Base-by-base conservation (phyloP, 1,284 basidiomycete species). In the Mycosarcoma maydis region DNA sequence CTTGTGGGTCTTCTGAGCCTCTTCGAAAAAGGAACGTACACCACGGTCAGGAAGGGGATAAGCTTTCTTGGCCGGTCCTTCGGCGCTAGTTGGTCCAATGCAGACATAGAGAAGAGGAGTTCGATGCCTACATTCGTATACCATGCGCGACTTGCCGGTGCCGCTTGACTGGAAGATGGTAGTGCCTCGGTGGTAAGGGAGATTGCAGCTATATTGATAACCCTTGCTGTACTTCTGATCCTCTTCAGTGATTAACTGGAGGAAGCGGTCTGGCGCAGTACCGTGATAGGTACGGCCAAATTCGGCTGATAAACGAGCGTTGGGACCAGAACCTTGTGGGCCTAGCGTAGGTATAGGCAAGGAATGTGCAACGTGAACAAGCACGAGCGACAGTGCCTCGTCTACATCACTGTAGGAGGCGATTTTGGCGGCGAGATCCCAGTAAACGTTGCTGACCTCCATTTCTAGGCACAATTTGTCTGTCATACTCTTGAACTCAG, bases 81-180 rank as follows among this genome's bases (percentile, higher is more conserved):
- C 22, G 22, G 27, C 34, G 22, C 22, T 3, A 22, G n/a, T 3
- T 8, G 36, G 19, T 5, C 50, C 45, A 9, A 55, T 11, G 52
- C 59, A 62, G 32, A 62, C n/a, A 37, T 50, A 62, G 14, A 62
- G 59, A 8, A 55, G 51, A 16, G 59, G 59, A 1, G 47, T 29
- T 9, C 24, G 22, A 8, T 40, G 29, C 6, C 38, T 30, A 5
- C 41, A 34, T 17, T 62, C 41, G 14, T 49, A 24, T 0, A 62
- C 42, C 51, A 62, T 49, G 41, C 59, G 41, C 19, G 51, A 50
- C 37, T 62, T 62, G 51, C 59, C 59, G 9, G 41, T 62, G 20
- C 59, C 52, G 52, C 59, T 62, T 14, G 59, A 62, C 23, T 62
- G 52, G 14, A 62, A 42, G 26, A 62, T 55, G 5, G 51, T 23